phyloP scores from a whole-genome alignment of 768 basidiomycete genomes.

The Termitomyces sp. region DNA sequence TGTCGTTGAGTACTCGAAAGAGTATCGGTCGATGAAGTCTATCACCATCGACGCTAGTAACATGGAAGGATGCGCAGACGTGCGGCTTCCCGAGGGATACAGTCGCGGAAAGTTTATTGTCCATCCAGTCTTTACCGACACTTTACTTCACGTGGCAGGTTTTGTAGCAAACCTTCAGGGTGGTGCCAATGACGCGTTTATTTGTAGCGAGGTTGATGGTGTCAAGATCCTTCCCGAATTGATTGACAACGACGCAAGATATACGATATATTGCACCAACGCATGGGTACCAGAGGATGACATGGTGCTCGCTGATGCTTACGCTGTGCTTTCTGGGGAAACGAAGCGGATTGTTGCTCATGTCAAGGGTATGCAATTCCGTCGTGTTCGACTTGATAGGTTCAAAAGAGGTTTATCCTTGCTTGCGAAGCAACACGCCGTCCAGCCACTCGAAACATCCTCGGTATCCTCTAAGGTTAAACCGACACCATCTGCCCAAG shows the following conservation, averaged over 20 bases:
- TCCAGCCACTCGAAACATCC: not conserved
- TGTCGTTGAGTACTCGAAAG: constrained; percentile 57
- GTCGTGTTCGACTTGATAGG: constrained; percentile 46
- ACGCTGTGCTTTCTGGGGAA: constrained; percentile 39
- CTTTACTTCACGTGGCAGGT: constrained; percentile 66
- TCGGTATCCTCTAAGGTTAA: not conserved
- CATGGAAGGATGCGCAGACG: constrained; percentile 48
- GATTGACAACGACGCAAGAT: constrained; percentile 37
- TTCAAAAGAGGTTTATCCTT: constrained; percentile 44
- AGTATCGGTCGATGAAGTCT: constrained; percentile 55
- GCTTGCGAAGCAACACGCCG: constrained; percentile 20
- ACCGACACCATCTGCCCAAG: not conserved
- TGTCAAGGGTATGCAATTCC: constrained; percentile 57
- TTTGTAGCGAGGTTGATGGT: constrained; percentile 54
- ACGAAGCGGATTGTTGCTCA: constrained; percentile 47
- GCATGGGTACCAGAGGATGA: constrained; percentile 39
- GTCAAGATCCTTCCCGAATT: constrained; percentile 43
- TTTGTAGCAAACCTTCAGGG: constrained; percentile 64
- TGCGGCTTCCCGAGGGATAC: constrained; percentile 36
- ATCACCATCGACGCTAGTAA: constrained; percentile 46
- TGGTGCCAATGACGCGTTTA: constrained; percentile 49
- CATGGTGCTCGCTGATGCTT: constrained; percentile 48
- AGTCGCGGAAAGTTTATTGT: constrained; percentile 32
- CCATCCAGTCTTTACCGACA: constrained; percentile 62
- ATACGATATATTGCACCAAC: constrained; percentile 50